Evolutionary conservation across 1,139 yeast species (phyloP).

Genomic region (Pichia sp.): DNA sequence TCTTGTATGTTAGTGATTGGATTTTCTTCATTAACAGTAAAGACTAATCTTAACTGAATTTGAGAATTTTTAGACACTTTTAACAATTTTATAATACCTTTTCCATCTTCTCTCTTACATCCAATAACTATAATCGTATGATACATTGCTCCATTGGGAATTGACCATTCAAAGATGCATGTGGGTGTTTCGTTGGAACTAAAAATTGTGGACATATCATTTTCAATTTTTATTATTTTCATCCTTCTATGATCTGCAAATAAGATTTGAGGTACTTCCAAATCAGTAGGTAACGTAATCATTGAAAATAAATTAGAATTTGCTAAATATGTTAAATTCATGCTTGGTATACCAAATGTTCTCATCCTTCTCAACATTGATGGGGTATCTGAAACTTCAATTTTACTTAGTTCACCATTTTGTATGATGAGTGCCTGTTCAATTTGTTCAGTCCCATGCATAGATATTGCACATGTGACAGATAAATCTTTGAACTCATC

Average conservation of each 20-base stretch:
- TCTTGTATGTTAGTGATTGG: background rate
- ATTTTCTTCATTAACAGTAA: background rate
- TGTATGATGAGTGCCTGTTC: background rate
- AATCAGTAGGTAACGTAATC: background rate
- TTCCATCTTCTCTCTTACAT: constrained; percentile 22
- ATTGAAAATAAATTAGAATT: background rate
- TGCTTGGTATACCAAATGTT: constrained; percentile 5
- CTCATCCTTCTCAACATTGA: background rate
- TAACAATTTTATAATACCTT: constrained; percentile 39
- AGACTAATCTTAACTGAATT: background rate
- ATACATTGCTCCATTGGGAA: constrained; percentile 25
- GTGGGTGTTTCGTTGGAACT: constrained; percentile 34
- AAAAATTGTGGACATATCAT: constrained; percentile 26
- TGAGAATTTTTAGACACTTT: constrained; percentile 30
- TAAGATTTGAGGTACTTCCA: constrained; percentile 1
- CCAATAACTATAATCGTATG: constrained; percentile 37
- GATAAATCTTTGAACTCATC: constrained; percentile 26
- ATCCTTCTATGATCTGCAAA: constrained; percentile 24
- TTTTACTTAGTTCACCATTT: background rate
- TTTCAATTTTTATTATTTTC: constrained; percentile 20
- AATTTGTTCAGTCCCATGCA: background rate
- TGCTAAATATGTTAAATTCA: constrained; percentile 1
- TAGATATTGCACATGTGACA: background rate
- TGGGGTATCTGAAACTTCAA: background rate
- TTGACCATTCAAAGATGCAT: constrained; percentile 31